Evolutionary conservation across 345 rosid genomes (phyloP).

Genomic region (Citrus mangshanensis): DNA sequence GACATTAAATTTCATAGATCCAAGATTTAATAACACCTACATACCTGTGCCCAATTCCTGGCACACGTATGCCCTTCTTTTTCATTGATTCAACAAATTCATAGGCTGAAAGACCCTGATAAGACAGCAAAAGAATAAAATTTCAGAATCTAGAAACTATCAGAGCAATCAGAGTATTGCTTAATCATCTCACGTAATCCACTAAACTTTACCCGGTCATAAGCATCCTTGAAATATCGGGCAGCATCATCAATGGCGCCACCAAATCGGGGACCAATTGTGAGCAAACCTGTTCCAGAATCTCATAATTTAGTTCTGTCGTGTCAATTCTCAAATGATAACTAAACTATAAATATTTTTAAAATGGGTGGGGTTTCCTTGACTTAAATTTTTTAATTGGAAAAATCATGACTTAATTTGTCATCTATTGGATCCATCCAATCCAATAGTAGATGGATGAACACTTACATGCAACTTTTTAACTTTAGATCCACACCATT

Average conservation of each 20-base stretch:
- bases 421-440: too few relatives aligned
- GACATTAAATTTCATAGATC: constrained; percentile 1
- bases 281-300: constrained; percentile 70
- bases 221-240: constrained; percentile 95
- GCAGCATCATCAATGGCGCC: constrained; percentile 99
- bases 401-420: too few relatives aligned
- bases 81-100: constrained; percentile 96
- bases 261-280: constrained; percentile 97
- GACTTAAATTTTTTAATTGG: too few relatives aligned
- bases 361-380: too few relatives aligned
- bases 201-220: constrained; percentile 57
- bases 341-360: not conserved
- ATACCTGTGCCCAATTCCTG: constrained; percentile 97
- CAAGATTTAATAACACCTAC: not conserved
- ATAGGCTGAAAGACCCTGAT: constrained; percentile 77
- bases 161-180: not conserved
- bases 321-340: not conserved
- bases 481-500: too few relatives aligned
- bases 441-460: too few relatives aligned
- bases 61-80: constrained; percentile 98
- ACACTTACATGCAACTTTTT: too few relatives aligned
- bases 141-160: constrained; percentile 13
- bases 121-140: constrained; percentile 11
- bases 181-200: not conserved
- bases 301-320: constrained; percentile 12